Percentiles rank a stretch among this genome's conserved stretches.
Conservation (phyloP, 2,329 filamentous ascomycete species). For the Fusarium foetens region DNA sequence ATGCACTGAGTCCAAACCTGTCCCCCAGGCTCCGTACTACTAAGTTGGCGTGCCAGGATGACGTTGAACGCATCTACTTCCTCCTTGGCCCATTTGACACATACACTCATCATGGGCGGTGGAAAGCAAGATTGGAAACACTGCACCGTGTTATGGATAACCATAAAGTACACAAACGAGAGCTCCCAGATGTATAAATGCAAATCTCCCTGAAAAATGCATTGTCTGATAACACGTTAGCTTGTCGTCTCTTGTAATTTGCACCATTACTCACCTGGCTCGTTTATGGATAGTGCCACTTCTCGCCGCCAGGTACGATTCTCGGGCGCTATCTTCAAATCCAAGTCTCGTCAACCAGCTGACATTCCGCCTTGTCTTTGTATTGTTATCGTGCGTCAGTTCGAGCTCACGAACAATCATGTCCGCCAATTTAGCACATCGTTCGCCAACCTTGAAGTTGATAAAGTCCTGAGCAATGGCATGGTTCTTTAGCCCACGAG, state of each 20-base stretch:
- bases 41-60: slow-evolving; percentile 84
- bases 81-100: slow-evolving; percentile 98
- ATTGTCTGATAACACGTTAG: slow-evolving; percentile 70
- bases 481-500: slow-evolving; percentile 85
- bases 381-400: slow-evolving; percentile 79
- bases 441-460: slow-evolving; percentile 87
- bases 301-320: slow-evolving; percentile 85
- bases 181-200: slow-evolving; percentile 94
- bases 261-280: slow-evolving; percentile 68
- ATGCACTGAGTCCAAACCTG: slow-evolving; percentile 85
- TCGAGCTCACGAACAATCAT: slow-evolving; percentile 82
- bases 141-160: slow-evolving; percentile 91
- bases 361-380: slow-evolving; percentile 82
- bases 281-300: slow-evolving; percentile 82
- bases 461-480: slow-evolving; percentile 91
- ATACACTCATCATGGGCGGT: slow-evolving; percentile 87
- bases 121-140: slow-evolving; percentile 91
- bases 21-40: slow-evolving; percentile 81
- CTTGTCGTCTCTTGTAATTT: not conserved
- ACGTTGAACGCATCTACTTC: slow-evolving; percentile 91
- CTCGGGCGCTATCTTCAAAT: slow-evolving; percentile 88
- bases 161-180: slow-evolving; percentile 93
- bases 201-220: slow-evolving; percentile 93
- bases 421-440: slow-evolving; percentile 79
- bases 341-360: slow-evolving; percentile 86